These are phyloP conservation scores for Cardamine chenopodiifolia DNA, from an alignment of 345 rosid genomes.

Conservation along the genomic window DNA sequence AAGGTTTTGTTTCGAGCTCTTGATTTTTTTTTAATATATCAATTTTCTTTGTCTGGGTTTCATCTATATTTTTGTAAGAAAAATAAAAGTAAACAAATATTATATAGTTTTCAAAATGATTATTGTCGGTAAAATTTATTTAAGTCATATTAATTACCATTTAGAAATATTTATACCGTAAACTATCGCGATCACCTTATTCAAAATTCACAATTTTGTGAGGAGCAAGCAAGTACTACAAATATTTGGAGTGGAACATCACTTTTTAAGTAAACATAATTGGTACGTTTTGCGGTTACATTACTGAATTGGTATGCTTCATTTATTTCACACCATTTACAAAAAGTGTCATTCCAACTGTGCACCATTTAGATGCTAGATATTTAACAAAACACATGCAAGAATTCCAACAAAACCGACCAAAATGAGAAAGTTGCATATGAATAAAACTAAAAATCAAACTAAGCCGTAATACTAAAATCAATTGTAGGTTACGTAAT, in stretches of 20 bases:
- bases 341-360: neutral
- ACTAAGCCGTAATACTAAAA: conserved; percentile 31
- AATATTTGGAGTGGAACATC: neutral
- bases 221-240: neutral
- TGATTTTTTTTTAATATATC: neutral
- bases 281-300: neutral
- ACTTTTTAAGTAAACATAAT: neutral
- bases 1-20: neutral
- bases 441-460: conserved; percentile 17
- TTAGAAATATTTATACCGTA: neutral
- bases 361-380: conserved; percentile 4
- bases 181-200: neutral
- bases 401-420: conserved; percentile 30
- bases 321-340: conserved; percentile 14
- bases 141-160: neutral
- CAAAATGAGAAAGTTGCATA: conserved; percentile 29
- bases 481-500: conserved; percentile 24
- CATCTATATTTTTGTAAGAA: neutral
- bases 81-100: neutral
- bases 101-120: neutral
- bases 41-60: neutral
- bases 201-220: neutral
- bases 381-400: conserved; percentile 34
- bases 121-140: neutral
- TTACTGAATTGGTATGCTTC: neutral